Base-by-base conservation (phyloP, 345 rosid species). In the Iberis pinnata region DNA sequence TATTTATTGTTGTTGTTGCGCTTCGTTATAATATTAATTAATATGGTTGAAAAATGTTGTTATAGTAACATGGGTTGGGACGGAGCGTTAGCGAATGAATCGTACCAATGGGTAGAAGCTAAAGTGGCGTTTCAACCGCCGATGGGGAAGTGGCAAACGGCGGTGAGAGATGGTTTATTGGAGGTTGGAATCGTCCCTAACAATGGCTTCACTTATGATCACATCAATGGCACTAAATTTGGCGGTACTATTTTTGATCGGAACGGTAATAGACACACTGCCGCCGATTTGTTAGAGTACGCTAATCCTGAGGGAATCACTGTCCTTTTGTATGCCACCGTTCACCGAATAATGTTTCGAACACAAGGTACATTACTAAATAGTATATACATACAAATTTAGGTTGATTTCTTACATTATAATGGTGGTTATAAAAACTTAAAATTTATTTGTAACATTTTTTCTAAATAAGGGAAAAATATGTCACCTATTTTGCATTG, bases 141-240 rank as follows among this genome's bases (percentile, higher is more conserved):
- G 11, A 44, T 80, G 71, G 33, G 63, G 51, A 64, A 39, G 44
- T 86, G 95, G 95, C 88, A 86, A 65, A 61, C 88, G 7, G 88
- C 90, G 1, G 90, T 86, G 55, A 70, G 77, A 53, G 78, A 83
- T 49, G 95, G 88, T 36, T 60, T 86, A 37, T 9, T 79, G 6
- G 88, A 83, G 56, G 71, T 22, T 6, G 88, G 95, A 16, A 74
- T 86, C 35, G 1, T 50, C 43, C 95, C 95, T 7, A 59, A 78
- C 71, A 86, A 79, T 43, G 90, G 86, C 0, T 86, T 82, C 72
- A 83, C 82, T 4, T 86, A 58, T 44, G 88, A 83, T 18, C 88
- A 86, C 64, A 18, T 79, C 12, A 56, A 63, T 24, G 92, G 95
- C 29, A 86, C 95, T 1, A 86, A 86, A 67, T 56, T 83, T 16